Percentiles rank a stretch among this genome's conserved stretches.
Conservation (phyloP, 768 basidiomycete genomes). For the Scleroderma citrinum region DNA sequence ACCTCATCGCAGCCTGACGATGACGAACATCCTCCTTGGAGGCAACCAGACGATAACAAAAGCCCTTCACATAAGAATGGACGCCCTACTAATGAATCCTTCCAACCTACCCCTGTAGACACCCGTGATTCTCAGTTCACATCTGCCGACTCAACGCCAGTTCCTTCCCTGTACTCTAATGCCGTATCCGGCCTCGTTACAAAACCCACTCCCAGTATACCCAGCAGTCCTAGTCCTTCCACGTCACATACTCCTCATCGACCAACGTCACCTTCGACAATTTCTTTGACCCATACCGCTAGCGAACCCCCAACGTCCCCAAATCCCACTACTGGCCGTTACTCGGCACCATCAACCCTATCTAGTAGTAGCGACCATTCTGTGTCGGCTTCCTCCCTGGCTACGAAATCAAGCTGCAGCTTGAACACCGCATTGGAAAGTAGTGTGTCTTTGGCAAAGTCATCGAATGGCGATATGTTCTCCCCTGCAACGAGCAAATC, state of each 20-base stretch:
- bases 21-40: conserved; percentile 26
- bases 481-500: conserved; percentile 14
- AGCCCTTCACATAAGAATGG: conserved; percentile 1
- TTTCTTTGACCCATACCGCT: conserved; percentile 5
- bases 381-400: conserved; percentile 1
- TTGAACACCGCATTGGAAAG: conserved; percentile 22
- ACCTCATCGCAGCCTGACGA: conserved; percentile 12
- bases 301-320: conserved; percentile 10
- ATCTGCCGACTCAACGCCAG: conserved; percentile 7
- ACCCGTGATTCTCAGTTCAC: not conserved
- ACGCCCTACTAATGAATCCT: not conserved
- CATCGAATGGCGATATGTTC: conserved; percentile 11
- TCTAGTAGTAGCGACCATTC: conserved; percentile 11
- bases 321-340: conserved; percentile 11
- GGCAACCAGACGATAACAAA: conserved; percentile 16
- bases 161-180: conserved; percentile 22
- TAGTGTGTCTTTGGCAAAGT: conserved; percentile 7
- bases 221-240: conserved; percentile 6
- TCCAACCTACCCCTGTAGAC: conserved; percentile 5
- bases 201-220: conserved; percentile 6
- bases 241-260: conserved; percentile 5
- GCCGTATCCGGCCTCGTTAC: conserved; percentile 16
- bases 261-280: conserved; percentile 4
- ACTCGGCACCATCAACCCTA: conserved; percentile 10
- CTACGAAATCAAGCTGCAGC: conserved; percentile 13